These are phyloP conservation scores for Cordyceps militaris DNA, from an alignment of 2,329 filamentous ascomycete species.

Conservation along the genomic window DNA sequence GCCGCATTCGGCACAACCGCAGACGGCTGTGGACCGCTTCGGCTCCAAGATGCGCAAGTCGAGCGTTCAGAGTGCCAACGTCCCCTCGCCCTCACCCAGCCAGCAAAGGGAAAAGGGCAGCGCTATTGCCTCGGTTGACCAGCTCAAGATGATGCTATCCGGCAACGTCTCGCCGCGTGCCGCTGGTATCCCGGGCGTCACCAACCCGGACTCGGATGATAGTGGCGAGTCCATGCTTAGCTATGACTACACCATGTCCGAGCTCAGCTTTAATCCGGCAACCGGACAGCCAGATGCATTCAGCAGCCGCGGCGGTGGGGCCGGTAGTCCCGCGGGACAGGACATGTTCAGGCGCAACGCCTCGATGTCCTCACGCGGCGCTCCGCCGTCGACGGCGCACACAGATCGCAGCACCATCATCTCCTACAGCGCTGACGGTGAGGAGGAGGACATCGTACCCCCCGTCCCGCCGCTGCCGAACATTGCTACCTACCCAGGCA, in stretches of 20 bases:
- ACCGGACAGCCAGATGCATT: conserved; percentile 24
- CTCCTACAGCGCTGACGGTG: conserved; percentile 19
- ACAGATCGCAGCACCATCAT: conserved; percentile 4
- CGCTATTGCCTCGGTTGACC: conserved; percentile 54
- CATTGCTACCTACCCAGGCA: conserved; percentile 24
- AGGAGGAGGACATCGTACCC: conserved; percentile 36
- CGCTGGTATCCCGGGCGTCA: conserved; percentile 29
- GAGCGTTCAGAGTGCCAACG: conserved; percentile 43
- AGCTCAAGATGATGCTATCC: conserved; percentile 54
- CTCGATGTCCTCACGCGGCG: conserved; percentile 32
- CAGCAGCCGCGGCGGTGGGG: conserved; percentile 10
- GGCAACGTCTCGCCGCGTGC: conserved; percentile 39
- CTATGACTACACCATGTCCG: conserved; percentile 61
- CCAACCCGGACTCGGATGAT: conserved; percentile 43
- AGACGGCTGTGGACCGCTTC: conserved; percentile 25
- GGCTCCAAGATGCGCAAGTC: conserved; percentile 44
- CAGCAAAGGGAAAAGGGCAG: conserved; percentile 38
- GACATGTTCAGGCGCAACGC: conserved; percentile 25
- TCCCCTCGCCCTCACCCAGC: not conserved
- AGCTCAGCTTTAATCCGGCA: conserved; percentile 52
- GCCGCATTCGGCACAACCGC: conserved; percentile 38
- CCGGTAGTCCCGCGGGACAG: conserved; percentile 17
- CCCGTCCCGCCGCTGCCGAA: conserved; percentile 50
- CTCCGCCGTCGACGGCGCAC: conserved; percentile 16
- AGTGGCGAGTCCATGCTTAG: conserved; percentile 64